Percentiles rank a stretch among this genome's conserved stretches.
Evolutionary conservation across 352 stramenopile genomes (phyloP).

Genomic region (Phytopythium helicoides): DNA sequence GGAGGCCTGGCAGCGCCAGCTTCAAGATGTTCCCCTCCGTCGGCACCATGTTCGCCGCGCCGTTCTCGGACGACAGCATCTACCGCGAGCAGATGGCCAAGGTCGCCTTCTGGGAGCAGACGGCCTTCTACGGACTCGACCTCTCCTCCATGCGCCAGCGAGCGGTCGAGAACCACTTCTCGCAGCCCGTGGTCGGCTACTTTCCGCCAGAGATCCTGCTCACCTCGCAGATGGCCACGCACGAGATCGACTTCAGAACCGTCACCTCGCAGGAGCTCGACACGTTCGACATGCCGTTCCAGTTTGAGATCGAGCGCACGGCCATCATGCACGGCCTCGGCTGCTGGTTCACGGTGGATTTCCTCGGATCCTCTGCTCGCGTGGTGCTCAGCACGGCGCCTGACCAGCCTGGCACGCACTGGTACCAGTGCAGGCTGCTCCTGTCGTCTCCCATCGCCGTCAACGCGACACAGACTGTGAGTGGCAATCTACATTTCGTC

Average conservation of each 20-base stretch:
- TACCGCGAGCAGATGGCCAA: slow-evolving; percentile 93
- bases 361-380: slow-evolving; percentile 82
- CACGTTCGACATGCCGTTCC: slow-evolving; percentile 90
- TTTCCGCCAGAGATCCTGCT: slow-evolving; percentile 83
- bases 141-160: slow-evolving; percentile 91
- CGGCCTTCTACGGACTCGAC: slow-evolving; percentile 97
- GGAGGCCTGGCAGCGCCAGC: slow-evolving; percentile 64
- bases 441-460: slow-evolving; percentile 90
- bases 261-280: slow-evolving; percentile 79
- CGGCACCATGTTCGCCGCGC: slow-evolving; percentile 96
- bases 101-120: slow-evolving; percentile 94
- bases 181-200: slow-evolving; percentile 94
- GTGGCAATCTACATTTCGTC: slow-evolving; percentile 87
- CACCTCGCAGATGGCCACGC: slow-evolving; percentile 43
- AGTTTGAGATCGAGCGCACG: slow-evolving; percentile 86
- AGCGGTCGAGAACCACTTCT: slow-evolving; percentile 98
- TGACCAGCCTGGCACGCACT: slow-evolving; percentile 72
- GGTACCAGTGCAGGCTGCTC: slow-evolving; percentile 94
- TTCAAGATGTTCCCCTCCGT: slow-evolving; percentile 97
- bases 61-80: slow-evolving; percentile 94
- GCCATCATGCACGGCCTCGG: slow-evolving; percentile 96
- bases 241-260: slow-evolving; percentile 86
- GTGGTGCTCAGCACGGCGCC: slow-evolving; percentile 87
- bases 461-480: slow-evolving; percentile 88
- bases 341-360: slow-evolving; percentile 99